Evolutionary conservation across 129 eudicot genomes (phyloP), one percentile per base, ranked within the genome.

Genomic region (Flaveria robusta): DNA sequence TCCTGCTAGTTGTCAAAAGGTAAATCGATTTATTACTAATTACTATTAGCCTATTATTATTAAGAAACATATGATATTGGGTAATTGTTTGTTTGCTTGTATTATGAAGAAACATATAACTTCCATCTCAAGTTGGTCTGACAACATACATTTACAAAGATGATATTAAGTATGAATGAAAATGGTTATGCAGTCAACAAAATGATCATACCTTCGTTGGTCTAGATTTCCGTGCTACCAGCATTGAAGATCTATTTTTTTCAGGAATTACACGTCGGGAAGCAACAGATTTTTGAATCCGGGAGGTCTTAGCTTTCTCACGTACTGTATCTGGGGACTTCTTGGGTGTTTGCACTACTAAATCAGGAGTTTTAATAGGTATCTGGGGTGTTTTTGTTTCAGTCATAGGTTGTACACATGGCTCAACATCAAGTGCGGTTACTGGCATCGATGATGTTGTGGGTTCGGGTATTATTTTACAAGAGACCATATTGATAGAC

Each of bases 1-100:
- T 80, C 85, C 98, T 93, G 97, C 71, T 66, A 65, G 46, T 78
- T 74, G 60, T 43, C 51, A 72, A 77, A 68, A 19, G 22, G 75
- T 29, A 78, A 71, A 64, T 68, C 11, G 26, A 43, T n/a, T 14
- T 63, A 65, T 16, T 24, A 67, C 41, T n/a, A n/a, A n/a, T n/a
- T n/a, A n/a, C n/a, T n/a, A n/a, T n/a, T n/a, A n/a, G n/a, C n/a
- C n/a, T 34, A 34, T 34, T 34, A 34, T 34, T 34, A 34, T 34
- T 6, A 34, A 34, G 1, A 34, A 34, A 34, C 39, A 34, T 6
- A 5, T 34, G 39, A 5, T 34, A 34, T 1, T 34, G 39, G 39
- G 39, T 34, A 34, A 6, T n/a, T n/a, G n/a, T 34, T 34, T 34
- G 7, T 34, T 29, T 29, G 34, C 4, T 34, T 4, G 39, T 34